Percentiles rank a stretch among this genome's conserved stretches.
Conservation (phyloP, 176 grass and related monocot genomes). For the Coix lacrymajobi region DNA sequence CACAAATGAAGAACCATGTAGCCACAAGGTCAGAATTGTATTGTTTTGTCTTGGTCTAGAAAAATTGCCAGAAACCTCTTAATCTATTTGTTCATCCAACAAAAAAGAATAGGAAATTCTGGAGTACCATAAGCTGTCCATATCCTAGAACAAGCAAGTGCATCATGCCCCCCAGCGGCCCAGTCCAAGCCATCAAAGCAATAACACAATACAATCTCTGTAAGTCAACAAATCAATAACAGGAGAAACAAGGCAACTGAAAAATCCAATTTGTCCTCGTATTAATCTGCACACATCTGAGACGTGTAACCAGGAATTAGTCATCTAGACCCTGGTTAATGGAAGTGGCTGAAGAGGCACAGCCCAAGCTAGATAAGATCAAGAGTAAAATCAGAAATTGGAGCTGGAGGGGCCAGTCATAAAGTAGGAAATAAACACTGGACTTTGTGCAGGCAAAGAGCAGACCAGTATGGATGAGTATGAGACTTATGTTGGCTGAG, state of each 20-base stretch:
- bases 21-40: not conserved
- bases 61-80: not conserved
- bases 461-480: not conserved
- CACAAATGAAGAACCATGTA: not conserved
- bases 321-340: not conserved
- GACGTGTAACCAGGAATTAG: not conserved
- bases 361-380: not conserved
- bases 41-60: not conserved
- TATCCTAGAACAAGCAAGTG: not conserved
- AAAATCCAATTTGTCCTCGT: not conserved
- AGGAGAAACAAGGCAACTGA: not conserved
- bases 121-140: not conserved
- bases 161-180: not conserved
- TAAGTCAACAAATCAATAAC: not conserved
- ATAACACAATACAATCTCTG: not conserved
- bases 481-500: not conserved
- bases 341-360: not conserved
- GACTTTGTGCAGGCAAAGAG: not conserved
- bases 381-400: not conserved
- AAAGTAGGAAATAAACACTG: not conserved
- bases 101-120: too few species aligned
- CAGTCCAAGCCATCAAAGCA: not conserved
- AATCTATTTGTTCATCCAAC: not conserved
- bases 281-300: not conserved
- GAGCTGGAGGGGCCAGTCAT: not conserved